Evolutionary conservation across 371 early-diverging fungal genomes (phyloP), one percentile per base, ranked within the genome.

Genomic region (Mortierella sp.): DNA sequence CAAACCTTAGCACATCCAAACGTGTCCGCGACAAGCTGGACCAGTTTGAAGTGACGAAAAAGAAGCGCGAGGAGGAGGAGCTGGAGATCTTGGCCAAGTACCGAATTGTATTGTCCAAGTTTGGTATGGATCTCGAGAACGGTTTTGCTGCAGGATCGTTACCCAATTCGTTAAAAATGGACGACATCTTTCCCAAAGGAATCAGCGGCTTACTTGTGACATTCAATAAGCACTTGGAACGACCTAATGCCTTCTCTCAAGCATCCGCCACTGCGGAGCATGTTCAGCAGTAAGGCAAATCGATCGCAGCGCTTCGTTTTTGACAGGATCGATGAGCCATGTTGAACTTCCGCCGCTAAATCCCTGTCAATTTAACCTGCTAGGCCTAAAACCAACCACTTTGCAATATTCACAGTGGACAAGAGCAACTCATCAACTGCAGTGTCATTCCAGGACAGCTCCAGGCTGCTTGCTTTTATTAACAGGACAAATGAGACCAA

Each of bases 61-160:
- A 87, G 19, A 88, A 91, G 70, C 91, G 91, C 86, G 78, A 90
- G n/a, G 87, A 90, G 16, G 93, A 93, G 75, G 92, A 92, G 69
- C 83, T 80, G 8, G 83, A 83, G n/a, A 87, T 90, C 16, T 70
- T 80, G 11, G 74, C 83, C 3, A 89, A 88, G 72, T 79, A 90
- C 31, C 87, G 89, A 76, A 44, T 71, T 6, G 84, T 90, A 0
- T 84, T 90, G 40, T 82, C 88, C n/a, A 81, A 76, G 26, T 79
- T 90, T 44, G 81, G 86, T 13, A 51, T 86, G 79, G 82, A 86
- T 72, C 77, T 86, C 9, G 86, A 86, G 37, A 75, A 76, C 3
- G 86, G 76, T 14, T 77, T 76, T 31, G 61, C 77, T 16, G 74
- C 71, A 34, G 72, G 79, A 14, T 31, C 74, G 0, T 43, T 34